Evolutionary conservation across 73 alveolate genomes (phyloP), one percentile per base, ranked within the genome.

Genomic region (Paramecium caudatum): DNA sequence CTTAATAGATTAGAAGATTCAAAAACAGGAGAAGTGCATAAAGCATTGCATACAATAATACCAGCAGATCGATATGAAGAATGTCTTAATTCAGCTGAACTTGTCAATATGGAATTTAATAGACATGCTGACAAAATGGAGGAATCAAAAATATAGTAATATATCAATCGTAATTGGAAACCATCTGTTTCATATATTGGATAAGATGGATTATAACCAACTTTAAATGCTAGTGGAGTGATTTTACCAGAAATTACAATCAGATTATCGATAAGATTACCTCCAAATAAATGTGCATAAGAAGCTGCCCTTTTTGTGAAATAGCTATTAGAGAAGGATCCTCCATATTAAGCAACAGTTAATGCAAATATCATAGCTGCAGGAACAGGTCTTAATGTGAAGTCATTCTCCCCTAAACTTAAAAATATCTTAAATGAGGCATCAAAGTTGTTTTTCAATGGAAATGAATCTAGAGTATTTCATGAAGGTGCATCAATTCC

Each of bases 401-500:
- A 90, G 43, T 80, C 50, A n/a, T 34, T 88, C 17, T 30, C 47
- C 15, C 82, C 88, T 32, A 37, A 90, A 90, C 63, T 90, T 25
- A 39, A 61, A 17, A 63, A 83, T n/a, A 47, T 74, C 12, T 27
- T 83, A 94, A 68, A 96, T 91, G 80, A 82, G 86, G 97, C 98
- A 1, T 94, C 96, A 1, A 37, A 47, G 17, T 61, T 82, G 23
- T 86, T 93, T 91, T 93, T 94, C 46, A 96, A 55, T 19, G 80
- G 97, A 0, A 90, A 94, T 74, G 91, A 65, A 45, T 62, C 81
- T 46, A 90, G 85, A 19, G 82, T 85, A 8, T 84, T 84, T 33
- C 98, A 98, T 33, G 96, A 90, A 39, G 99, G 99, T 0, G 99
- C 99, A 15, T 92, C 98, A 41, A 97, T 97, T 83, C 99, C 99